Percentiles rank a stretch among this genome's conserved stretches.
Conservation (phyloP, 2,329 filamentous ascomycete species). For the Alternaria sp. region DNA sequence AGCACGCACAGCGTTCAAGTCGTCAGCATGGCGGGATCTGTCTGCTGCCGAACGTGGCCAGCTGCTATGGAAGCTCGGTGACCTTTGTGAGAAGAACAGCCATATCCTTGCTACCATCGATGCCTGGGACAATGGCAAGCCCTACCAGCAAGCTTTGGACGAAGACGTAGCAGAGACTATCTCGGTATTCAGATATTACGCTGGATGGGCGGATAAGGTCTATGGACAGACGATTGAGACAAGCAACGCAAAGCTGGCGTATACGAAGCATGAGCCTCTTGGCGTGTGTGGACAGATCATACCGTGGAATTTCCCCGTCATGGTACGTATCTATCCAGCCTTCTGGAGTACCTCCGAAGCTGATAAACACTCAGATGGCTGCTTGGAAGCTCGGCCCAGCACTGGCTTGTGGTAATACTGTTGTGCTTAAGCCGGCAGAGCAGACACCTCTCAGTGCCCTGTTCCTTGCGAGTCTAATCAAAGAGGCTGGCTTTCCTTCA, state of each 20-base stretch:
- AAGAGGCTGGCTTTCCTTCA: constrained; percentile 32
- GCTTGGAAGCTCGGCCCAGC: constrained; percentile 63
- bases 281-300: neutral
- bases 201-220: neutral
- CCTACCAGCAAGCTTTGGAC: neutral
- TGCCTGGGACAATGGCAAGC: neutral
- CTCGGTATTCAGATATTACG: neutral
- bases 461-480: constrained; percentile 64
- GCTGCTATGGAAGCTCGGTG: neutral
- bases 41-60: neutral
- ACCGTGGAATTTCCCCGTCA: neutral
- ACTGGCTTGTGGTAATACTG: constrained; percentile 61
- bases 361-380: no score
- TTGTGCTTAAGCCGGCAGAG: constrained; percentile 63
- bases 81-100: neutral
- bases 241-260: neutral
- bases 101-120: neutral
- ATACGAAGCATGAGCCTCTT: constrained; percentile 2
- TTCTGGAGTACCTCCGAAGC: no score
- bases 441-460: constrained; percentile 64
- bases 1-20: constrained; percentile 1
- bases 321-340: no score
- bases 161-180: neutral
- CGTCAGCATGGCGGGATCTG: neutral
- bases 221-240: constrained; percentile 3